Evolutionary conservation across 345 rosid genomes (phyloP), one percentile per base, ranked within the genome.

Genomic region (Citrus unshiu): DNA sequence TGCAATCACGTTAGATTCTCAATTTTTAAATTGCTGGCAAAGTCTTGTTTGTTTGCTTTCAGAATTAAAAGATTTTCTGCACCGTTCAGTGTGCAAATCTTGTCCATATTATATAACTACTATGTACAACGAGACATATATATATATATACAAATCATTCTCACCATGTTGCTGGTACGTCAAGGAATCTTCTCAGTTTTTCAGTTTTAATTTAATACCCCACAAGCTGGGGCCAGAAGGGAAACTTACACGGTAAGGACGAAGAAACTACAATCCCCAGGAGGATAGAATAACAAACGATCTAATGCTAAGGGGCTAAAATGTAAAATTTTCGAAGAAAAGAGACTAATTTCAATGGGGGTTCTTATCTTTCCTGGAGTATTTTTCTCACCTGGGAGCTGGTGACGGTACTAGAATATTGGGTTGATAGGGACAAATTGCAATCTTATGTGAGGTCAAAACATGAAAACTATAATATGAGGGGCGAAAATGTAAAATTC

Each of bases 121-220:
- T 3, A 58, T 22, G 69, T 3, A 73, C 72, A 49, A 40, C 61
- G 54, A 32, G 76, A 59, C 4, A 9, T 2, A 3, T 19, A 8
- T 10, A 9, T 2, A 3, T 19, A 8, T 10, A 2, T 4, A 9
- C 27, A 57, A n/a, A 75, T n/a, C 46, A 46, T 3, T 46, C 18
- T 46, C 51, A 46, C 51, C 51, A 46, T 3, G 51, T 30, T 63
- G 19, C 54, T 3, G 63, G 21, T 49, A 39, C 58, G 35, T 68
- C 61, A 54, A 51, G 70, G 84, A 86, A 81, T 80, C 80, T 83
- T 78, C 72, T 21, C 59, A 56, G 75, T 25, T 73, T 56, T 70
- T 2, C 39, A 12, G 51, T 24, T 51, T 51, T 51, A 51, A 14
- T 16, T 51, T 51, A 51, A 12, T 3, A 3, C 1, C 51, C 51